phyloP scores from a whole-genome alignment of 2,329 filamentous ascomycete genomes.

The Exophiala viscosa region DNA sequence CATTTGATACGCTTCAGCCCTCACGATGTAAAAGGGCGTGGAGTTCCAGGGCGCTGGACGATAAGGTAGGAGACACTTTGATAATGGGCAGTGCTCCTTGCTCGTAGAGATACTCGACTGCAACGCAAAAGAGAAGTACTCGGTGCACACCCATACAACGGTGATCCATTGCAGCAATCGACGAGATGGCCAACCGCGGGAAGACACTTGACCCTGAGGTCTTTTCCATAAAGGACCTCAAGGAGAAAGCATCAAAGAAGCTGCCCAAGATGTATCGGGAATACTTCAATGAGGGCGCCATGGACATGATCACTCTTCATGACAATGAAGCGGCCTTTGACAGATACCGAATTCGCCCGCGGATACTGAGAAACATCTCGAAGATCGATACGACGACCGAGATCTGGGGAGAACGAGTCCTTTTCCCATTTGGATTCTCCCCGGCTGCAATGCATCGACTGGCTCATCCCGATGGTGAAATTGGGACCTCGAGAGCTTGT shows the following conservation, averaged over 20 bases:
- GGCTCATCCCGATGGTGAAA: constrained; percentile 52
- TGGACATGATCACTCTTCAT: constrained; percentile 48
- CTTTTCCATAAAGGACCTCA: constrained; percentile 27
- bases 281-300: constrained; percentile 58
- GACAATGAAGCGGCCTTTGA: constrained; percentile 55
- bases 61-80: no score
- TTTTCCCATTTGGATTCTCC: constrained; percentile 52
- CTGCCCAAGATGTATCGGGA: constrained; percentile 33
- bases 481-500: constrained; percentile 48
- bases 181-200: constrained; percentile 35
- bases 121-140: no score
- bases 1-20: no score
- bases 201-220: constrained; percentile 31
- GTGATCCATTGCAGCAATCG: background rate
- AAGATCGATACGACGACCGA: constrained; percentile 39
- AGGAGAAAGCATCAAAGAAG: constrained; percentile 16
- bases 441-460: constrained; percentile 54
- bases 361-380: constrained; percentile 38
- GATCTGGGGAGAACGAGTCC: constrained; percentile 44
- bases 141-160: no score
- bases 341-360: constrained; percentile 45
- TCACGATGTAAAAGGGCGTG: no score
- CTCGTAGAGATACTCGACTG: no score
- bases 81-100: no score
- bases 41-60: no score